A percentile compares a stretch with the other conserved stretches of the same genome.
These are phyloP conservation scores for Kwoniella shandongensis DNA, from an alignment of 768 basidiomycete genomes.

Conservation along the genomic window DNA sequence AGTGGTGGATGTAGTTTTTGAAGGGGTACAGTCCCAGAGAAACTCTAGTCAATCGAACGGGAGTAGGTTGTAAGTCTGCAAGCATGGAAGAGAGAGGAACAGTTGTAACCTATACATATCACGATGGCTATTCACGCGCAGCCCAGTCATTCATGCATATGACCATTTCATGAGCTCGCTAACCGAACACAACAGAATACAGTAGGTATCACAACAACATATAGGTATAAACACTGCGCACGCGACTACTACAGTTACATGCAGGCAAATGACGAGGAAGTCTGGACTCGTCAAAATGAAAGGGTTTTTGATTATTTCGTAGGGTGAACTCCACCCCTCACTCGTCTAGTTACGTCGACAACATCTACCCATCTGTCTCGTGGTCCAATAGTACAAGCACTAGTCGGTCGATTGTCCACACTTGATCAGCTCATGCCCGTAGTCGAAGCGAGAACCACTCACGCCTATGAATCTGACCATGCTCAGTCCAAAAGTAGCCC, in stretches of 20 bases:
- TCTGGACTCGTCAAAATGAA: too few relatives aligned
- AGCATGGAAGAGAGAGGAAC: not conserved
- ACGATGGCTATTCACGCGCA: not conserved
- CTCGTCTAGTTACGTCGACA: constrained; percentile 31
- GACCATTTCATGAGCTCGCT: constrained; percentile 12
- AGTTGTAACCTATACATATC: not conserved
- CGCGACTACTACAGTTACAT: too few relatives aligned
- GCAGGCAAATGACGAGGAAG: too few relatives aligned
- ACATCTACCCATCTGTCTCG: constrained; percentile 43
- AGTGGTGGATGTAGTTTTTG: too few relatives aligned
- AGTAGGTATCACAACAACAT: too few relatives aligned
- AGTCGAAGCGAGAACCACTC: constrained; percentile 13
- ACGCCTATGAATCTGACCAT: constrained; percentile 46
- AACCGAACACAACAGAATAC: constrained; percentile 1
- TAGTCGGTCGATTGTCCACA: constrained; percentile 7
- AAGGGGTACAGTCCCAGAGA: too few relatives aligned
- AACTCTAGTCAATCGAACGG: not conserved
- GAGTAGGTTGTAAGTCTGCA: not conserved
- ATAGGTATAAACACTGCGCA: too few relatives aligned
- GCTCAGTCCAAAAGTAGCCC: constrained; percentile 46
- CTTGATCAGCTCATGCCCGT: not conserved
- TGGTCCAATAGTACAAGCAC: constrained; percentile 47
- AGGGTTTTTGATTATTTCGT: too few relatives aligned
- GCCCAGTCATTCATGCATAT: not conserved
- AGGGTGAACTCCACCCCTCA: not conserved